Evolutionary conservation across 2,329 filamentous ascomycete species (phyloP).

Genomic region (Calycina marina): DNA sequence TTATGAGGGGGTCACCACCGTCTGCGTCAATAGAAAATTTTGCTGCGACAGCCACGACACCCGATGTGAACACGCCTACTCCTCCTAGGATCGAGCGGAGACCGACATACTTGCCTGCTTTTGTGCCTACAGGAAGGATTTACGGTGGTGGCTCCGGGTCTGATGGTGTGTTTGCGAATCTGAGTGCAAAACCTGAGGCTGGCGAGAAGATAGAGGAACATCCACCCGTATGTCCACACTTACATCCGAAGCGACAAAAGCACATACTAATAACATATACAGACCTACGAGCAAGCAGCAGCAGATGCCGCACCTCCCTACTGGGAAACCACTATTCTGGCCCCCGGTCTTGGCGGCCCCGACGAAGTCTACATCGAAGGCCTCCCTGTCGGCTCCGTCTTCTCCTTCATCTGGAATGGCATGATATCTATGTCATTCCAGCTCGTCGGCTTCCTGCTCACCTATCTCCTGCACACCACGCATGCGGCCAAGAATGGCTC

Average conservation of each 20-base stretch:
- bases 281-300: conserved; percentile 97
- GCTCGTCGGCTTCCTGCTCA: conserved; percentile 91
- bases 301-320: conserved; percentile 93
- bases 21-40: conserved; percentile 17
- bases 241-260: conserved; percentile 2
- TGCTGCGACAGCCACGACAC: conserved; percentile 19
- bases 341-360: conserved; percentile 73
- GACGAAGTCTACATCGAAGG: conserved; percentile 97
- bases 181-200: conserved; percentile 77
- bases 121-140: conserved; percentile 28
- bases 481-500: conserved; percentile 97
- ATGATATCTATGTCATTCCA: conserved; percentile 98
- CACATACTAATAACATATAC: conserved; percentile 8
- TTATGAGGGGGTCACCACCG: conserved; percentile 52
- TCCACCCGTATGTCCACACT: conserved; percentile 61
- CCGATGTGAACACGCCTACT: conserved; percentile 6
- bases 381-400: conserved; percentile 77
- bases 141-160: conserved; percentile 66
- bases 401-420: conserved; percentile 80
- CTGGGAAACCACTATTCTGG: conserved; percentile 97
- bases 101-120: conserved; percentile 17
- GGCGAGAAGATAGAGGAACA: conserved; percentile 72
- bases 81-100: conserved; percentile 15
- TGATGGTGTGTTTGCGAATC: conserved; percentile 92
- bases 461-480: conserved; percentile 93